Evolutionary conservation across 345 rosid genomes (phyloP), one percentile per base, ranked within the genome.

Genomic region (Psidium guajava): DNA sequence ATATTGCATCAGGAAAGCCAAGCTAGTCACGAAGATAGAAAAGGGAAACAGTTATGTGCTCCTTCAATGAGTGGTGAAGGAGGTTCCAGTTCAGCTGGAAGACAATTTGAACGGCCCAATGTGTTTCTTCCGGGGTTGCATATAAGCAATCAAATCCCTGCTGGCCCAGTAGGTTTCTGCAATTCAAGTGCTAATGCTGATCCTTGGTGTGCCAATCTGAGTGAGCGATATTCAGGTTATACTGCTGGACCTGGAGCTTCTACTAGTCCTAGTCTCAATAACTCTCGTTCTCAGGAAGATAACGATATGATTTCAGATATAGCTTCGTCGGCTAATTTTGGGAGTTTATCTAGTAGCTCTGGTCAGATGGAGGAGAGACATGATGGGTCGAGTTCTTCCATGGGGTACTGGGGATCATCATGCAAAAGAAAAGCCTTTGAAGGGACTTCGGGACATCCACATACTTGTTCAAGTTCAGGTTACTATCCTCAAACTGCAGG

Each of bases 401-500:
- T 92, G 82, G 93, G 93, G 82, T 86, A 90, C 88, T 94, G 97
- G 97, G 95, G 96, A 82, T 88, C 88, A 80, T 95, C 99, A 52
- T 93, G 98, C 96, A 95, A 96, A 90, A 93, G 99, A 91, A 96
- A 91, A 91, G 93, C 97, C 82, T 93, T 94, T 87, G 98, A 96
- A 89, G 98, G 97, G 87, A 88, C 93, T 59, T 91, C 98, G 54
- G 91, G 93, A 87, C 93, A 86, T 77, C 90, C 94, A 64, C 92
- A 88, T 87, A 86, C 92, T 27, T 90, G 90, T 58, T 93, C 89
- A 86, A 92, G 92, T 85, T 91, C 96, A 64, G 89, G 92, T 88
- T 86, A 88, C 86, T 82, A 87, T 89, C 89, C 91, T 59, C 95
- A 90, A 86, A 84, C 88, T 54, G 96, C 92, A 75, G 90, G 84